Evolutionary conservation across 192 early-diverging fungal genomes (phyloP), one percentile per base, ranked within the genome.

Genomic region (Martensiomyces pterosporus): DNA sequence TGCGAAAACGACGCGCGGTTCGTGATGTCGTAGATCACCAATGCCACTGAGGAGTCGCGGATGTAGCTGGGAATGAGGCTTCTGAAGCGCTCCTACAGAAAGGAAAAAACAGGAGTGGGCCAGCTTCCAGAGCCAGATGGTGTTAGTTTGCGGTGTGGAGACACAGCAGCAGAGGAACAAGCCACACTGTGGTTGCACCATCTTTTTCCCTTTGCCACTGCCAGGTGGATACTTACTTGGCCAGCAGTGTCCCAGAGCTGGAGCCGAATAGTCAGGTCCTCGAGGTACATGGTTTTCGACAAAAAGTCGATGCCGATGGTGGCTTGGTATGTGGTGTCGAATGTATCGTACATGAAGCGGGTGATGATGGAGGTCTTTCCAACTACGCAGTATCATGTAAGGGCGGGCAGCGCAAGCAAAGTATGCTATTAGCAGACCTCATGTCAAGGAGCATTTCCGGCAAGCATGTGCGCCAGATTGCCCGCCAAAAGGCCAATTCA

Each of bases 281-380:
- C 94, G 37, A 98, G 76, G 62, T 99, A 99, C 93, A 99, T 97
- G 3, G 94, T 99, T 76, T 99, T 99, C 34, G 91, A 93, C 49
- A 98, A 64, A 71, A 99, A 99, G 62, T 99, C 97, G 52, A 99
- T 98, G 49, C 97, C 97, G 51, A 99, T 99, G 17, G 97, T 99
- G 14, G 97, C 67, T 43, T 88, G 92, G 76, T 99, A 98, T 26
- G 92, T 92, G 55, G 93, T 94, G 81, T 99, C 94, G 66, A 99
- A 99, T n/a, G 92, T 98, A 58, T 99, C 97, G 67, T 99, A 98
- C 94, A 99, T 99, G 75, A 99, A 99, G 22, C 97, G 84, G 14
- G 94, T 99, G 54, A 99, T 98, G 37, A 99, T 82, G 9, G 94
- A 98, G 2, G 97, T 99, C 65, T 99, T 98, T 24, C 94, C 94